phyloP scores from a whole-genome alignment of 2,329 filamentous ascomycete species.

The Exophiala phaeomuriformis region DNA sequence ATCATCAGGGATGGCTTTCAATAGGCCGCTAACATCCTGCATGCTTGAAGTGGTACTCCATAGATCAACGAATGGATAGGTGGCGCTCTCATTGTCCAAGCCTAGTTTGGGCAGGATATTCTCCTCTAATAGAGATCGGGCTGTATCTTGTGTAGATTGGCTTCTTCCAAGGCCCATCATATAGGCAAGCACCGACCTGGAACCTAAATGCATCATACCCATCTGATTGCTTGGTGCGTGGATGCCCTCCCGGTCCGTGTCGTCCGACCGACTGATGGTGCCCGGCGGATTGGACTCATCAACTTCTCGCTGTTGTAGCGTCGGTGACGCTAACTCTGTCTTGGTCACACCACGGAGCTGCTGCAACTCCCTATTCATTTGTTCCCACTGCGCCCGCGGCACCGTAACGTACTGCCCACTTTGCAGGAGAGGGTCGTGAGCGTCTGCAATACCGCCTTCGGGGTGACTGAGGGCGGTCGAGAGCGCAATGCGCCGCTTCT shows the following conservation, averaged over 20 bases:
- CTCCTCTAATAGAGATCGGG: slow-evolving; percentile 52
- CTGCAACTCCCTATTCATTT: slow-evolving; percentile 23
- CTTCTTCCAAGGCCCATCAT: slow-evolving; percentile 50
- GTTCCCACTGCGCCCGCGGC: slow-evolving; percentile 27
- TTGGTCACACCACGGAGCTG: slow-evolving; percentile 11
- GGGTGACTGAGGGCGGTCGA: slow-evolving; percentile 9
- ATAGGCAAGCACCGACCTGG: slow-evolving; percentile 55
- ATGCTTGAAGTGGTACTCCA: slow-evolving; percentile 57
- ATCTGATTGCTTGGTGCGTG: slow-evolving; percentile 54
- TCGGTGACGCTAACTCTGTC: slow-evolving; percentile 8
- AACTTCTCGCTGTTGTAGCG: slow-evolving; percentile 1
- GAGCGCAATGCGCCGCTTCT: slow-evolving; percentile 35
- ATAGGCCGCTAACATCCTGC: slow-evolving; percentile 51
- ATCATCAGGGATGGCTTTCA: slow-evolving; percentile 53
- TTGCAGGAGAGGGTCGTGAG: slow-evolving; percentile 12
- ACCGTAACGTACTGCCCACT: slow-evolving; percentile 26
- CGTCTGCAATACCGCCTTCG: slow-evolving; percentile 12
- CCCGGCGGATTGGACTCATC: slow-evolving; percentile 13
- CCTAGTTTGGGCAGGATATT: slow-evolving; percentile 57
- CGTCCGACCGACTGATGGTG: slow-evolving; percentile 20
- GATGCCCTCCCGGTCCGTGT: slow-evolving; percentile 46
- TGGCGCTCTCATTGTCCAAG: slow-evolving; percentile 57
- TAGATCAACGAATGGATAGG: slow-evolving; percentile 58
- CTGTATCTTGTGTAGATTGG: slow-evolving; percentile 37
- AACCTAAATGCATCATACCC: slow-evolving; percentile 55